phyloP scores from a whole-genome alignment of 2,329 filamentous ascomycete genomes.

The Sclerotinia trifoliorum region DNA sequence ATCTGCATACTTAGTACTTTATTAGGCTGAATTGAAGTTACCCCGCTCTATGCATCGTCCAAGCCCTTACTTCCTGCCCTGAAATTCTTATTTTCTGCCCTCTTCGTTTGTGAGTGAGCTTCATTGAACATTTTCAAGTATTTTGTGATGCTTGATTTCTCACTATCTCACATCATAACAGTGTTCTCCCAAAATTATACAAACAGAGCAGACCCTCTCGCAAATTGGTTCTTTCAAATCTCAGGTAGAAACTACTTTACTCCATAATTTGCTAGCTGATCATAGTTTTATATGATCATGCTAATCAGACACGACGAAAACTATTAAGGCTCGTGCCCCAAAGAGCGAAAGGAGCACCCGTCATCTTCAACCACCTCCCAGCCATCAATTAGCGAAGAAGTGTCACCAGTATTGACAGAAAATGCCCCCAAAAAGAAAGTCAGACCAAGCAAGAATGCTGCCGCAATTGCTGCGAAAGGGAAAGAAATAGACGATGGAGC shows the following conservation, averaged over 20 bases:
- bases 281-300: background rate
- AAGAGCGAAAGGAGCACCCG: background rate
- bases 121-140: no score
- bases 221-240: background rate
- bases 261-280: background rate
- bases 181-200: no score
- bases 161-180: background rate
- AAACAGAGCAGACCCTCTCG: background rate
- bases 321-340: background rate
- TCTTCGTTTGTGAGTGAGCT: no score
- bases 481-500: background rate
- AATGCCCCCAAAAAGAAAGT: background rate
- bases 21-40: background rate
- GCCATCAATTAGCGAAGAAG: background rate
- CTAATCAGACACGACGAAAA: background rate
- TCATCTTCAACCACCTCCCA: background rate
- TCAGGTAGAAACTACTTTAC: background rate
- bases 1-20: background rate
- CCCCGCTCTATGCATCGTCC: no score
- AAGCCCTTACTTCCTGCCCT: background rate
- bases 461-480: background rate
- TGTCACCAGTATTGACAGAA: background rate
- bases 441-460: background rate
- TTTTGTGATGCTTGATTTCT: background rate
- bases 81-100: no score